Conservation (phyloP, 2,329 filamentous ascomycete genomes). For the Fusarium sulawesiense region DNA sequence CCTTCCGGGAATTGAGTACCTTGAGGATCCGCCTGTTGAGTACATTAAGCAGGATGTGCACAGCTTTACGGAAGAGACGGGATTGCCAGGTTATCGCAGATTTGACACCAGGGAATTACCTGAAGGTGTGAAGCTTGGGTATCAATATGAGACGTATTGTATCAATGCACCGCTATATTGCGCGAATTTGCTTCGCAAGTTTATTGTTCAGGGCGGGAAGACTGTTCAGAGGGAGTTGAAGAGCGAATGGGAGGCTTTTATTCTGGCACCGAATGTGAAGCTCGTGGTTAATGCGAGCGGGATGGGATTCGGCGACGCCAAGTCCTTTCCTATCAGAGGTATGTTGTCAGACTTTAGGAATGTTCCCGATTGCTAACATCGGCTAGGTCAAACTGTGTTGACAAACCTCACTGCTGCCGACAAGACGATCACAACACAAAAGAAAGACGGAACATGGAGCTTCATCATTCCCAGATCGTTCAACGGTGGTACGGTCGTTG, state of each 20-base stretch:
- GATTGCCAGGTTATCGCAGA: constrained; percentile 44
- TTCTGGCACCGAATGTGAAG: constrained; percentile 35
- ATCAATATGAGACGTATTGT: constrained; percentile 65
- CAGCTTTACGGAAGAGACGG: constrained; percentile 46
- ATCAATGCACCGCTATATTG: constrained; percentile 67
- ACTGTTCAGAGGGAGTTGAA: constrained; percentile 45
- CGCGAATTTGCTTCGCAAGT: constrained; percentile 49
- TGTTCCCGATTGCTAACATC: accelerated
- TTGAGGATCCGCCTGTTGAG: constrained; percentile 57
- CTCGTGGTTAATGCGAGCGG: constrained; percentile 52
- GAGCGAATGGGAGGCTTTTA: constrained; percentile 50
- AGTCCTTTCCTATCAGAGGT: constrained; percentile 52
- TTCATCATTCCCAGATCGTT: constrained; percentile 72
- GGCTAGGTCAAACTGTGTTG: constrained; percentile 51
- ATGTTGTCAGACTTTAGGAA: accelerated
- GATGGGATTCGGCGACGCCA: constrained; percentile 49
- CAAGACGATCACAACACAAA: constrained; percentile 67
- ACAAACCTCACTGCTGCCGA: constrained; percentile 52
- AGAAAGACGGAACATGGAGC: constrained; percentile 70
- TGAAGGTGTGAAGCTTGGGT: constrained; percentile 57
- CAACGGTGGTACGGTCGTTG: constrained; percentile 72
- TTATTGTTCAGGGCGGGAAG: constrained; percentile 48
- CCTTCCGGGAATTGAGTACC: constrained; percentile 62
- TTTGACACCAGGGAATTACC: constrained; percentile 55
- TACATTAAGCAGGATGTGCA: constrained; percentile 51